Conservation (phyloP, 2,329 filamentous ascomycete species). For the Neonectria coccinea region DNA sequence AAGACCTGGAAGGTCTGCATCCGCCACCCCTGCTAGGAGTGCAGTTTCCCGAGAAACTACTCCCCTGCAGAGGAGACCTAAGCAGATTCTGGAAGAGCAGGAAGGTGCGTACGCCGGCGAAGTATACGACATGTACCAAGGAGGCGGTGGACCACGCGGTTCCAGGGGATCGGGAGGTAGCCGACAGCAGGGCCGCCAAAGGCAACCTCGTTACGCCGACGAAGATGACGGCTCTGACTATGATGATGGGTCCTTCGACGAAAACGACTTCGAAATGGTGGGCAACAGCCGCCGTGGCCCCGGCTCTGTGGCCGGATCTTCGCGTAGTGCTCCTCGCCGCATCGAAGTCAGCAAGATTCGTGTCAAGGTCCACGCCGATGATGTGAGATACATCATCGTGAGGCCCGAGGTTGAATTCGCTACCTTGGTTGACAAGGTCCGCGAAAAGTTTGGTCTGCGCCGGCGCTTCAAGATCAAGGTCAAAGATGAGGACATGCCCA, state of each 20-base stretch:
- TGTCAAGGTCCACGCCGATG: slow-evolving; percentile 91
- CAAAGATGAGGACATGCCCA: slow-evolving; percentile 79
- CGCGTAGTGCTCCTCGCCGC: slow-evolving; percentile 66
- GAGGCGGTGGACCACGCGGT: slow-evolving; percentile 53
- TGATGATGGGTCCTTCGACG: slow-evolving; percentile 74
- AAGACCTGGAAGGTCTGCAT: slow-evolving; percentile 57
- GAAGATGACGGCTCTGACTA: slow-evolving; percentile 85
- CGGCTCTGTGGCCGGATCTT: slow-evolving; percentile 59
- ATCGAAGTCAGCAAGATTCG: slow-evolving; percentile 82
- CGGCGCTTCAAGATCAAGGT: slow-evolving; percentile 90
- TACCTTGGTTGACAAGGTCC: slow-evolving; percentile 82
- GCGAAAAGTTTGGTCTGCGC: slow-evolving; percentile 85
- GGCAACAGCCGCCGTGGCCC: slow-evolving; percentile 62
- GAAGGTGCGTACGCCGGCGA: slow-evolving; percentile 76
- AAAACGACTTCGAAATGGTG: slow-evolving; percentile 85
- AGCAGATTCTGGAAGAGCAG: slow-evolving; percentile 63
- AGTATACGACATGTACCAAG: slow-evolving; percentile 73
- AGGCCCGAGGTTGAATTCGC: slow-evolving; percentile 77
- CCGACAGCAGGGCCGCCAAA: slow-evolving; percentile 54
- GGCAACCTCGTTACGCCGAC: slow-evolving; percentile 75
- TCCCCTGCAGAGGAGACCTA: slow-evolving; percentile 46
- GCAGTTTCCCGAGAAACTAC: slow-evolving; percentile 56
- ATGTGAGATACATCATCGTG: slow-evolving; percentile 94
- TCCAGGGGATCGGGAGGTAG: slow-evolving; percentile 46
- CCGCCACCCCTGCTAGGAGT: slow-evolving; percentile 58